phyloP scores from a whole-genome alignment of 1,139 yeast species.

The Waltiozyma solani region DNA sequence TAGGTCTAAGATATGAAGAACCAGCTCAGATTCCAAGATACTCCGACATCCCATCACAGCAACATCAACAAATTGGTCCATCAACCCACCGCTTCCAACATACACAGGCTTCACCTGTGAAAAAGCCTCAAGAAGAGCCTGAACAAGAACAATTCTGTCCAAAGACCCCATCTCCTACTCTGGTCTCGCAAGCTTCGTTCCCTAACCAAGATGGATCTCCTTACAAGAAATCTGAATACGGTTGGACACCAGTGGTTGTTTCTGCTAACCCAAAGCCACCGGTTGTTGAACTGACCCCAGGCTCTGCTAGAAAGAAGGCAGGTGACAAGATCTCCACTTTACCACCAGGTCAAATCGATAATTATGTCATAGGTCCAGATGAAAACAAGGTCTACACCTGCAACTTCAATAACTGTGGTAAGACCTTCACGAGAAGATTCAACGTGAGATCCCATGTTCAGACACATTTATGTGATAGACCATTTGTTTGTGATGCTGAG shows the following conservation, averaged over 20 bases:
- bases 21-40: not conserved
- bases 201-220: conserved; percentile 5
- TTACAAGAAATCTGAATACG: conserved; percentile 6
- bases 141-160: conserved; percentile 8
- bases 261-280: conserved; percentile 3
- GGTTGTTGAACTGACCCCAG: not conserved
- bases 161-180: conserved; percentile 27
- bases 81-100: conserved; percentile 1
- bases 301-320: conserved; percentile 15
- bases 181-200: conserved; percentile 23
- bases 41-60: conserved; percentile 1
- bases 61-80: not conserved
- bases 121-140: not conserved
- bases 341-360: conserved; percentile 87
- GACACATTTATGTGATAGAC: conserved; percentile 92
- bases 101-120: not conserved
- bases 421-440: conserved; percentile 78
- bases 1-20: conserved; percentile 3
- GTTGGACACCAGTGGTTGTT: conserved; percentile 13
- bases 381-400: conserved; percentile 63
- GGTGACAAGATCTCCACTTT: conserved; percentile 48
- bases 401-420: conserved; percentile 69
- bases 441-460: conserved; percentile 96
- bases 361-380: conserved; percentile 74
- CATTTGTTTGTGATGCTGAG: conserved; percentile 55